phyloP scores from a whole-genome alignment of 2,329 filamentous ascomycete genomes.

The Arachnomyces sp. region DNA sequence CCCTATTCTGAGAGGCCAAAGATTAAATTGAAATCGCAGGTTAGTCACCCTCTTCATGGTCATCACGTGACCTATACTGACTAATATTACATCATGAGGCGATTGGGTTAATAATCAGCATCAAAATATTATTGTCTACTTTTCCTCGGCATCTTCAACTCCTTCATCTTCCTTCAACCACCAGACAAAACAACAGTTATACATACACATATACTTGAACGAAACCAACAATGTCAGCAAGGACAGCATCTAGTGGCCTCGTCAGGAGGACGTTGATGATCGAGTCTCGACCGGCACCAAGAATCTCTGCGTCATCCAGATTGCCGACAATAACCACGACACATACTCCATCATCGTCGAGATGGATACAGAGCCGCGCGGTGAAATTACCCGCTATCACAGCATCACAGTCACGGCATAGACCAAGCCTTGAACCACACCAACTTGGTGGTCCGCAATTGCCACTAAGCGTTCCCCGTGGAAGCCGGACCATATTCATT shows the following conservation, averaged over 20 bases:
- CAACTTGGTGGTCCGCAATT: slow-evolving; percentile 32
- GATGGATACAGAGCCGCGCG: slow-evolving; percentile 35
- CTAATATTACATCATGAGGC: too few relatives aligned
- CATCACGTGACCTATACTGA: too few relatives aligned
- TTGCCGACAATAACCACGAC: too few relatives aligned
- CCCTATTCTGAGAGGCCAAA: too few relatives aligned
- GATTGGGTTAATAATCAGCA: too few relatives aligned
- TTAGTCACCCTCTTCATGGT: too few relatives aligned
- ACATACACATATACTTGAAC: too few relatives aligned
- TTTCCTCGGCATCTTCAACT: too few relatives aligned
- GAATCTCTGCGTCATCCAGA: background rate
- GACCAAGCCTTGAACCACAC: slow-evolving; percentile 38
- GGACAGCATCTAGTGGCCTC: slow-evolving; percentile 4
- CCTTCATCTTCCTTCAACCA: too few relatives aligned
- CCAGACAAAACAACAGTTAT: too few relatives aligned
- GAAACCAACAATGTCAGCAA: slow-evolving; percentile 2
- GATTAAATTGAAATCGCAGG: too few relatives aligned
- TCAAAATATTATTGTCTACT: too few relatives aligned
- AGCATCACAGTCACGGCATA: slow-evolving; percentile 38
- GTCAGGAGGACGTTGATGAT: slow-evolving; percentile 1
- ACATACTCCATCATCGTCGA: slow-evolving; percentile 13
- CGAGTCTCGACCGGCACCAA: background rate
- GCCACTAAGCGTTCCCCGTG: slow-evolving; percentile 32
- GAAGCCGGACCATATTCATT: slow-evolving; percentile 80
- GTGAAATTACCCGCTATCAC: slow-evolving; percentile 40